Conservation (phyloP, 768 basidiomycete genomes). For the Lentinula lateritia region DNA sequence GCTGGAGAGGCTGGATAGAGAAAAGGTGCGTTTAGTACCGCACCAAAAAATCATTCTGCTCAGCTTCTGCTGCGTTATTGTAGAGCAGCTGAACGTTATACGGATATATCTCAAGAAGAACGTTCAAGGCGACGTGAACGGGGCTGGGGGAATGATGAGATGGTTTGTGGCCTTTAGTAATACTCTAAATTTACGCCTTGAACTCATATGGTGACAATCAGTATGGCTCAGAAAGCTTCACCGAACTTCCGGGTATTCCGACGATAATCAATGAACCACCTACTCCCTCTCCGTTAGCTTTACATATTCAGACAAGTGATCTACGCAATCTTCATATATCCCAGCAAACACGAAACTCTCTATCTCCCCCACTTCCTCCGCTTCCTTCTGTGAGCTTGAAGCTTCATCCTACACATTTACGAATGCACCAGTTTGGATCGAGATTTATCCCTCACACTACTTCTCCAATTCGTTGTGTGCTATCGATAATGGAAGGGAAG, state of each 20-base stretch:
- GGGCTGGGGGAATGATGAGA: constrained; percentile 62
- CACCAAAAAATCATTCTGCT: neutral
- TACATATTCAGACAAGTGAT: constrained; percentile 44
- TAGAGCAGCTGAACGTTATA: constrained; percentile 83
- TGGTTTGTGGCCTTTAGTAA: neutral
- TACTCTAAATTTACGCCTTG: neutral
- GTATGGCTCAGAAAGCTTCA: constrained; percentile 7
- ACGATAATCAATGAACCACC: constrained; percentile 16
- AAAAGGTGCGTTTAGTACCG: constrained; percentile 51
- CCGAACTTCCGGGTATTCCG: neutral
- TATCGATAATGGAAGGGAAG: constrained; percentile 61
- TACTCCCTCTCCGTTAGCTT: constrained; percentile 13
- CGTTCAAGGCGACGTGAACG: constrained; percentile 49
- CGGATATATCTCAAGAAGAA: constrained; percentile 57
- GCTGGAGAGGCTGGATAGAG: constrained; percentile 87
- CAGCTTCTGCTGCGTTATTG: neutral
- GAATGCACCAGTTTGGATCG: constrained; percentile 76
- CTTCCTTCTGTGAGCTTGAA: constrained; percentile 43
- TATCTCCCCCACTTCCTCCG: constrained; percentile 27
- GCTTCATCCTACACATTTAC: constrained; percentile 58
- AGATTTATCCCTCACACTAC: constrained; percentile 80
- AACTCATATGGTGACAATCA: neutral
- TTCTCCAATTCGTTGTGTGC: constrained; percentile 66
- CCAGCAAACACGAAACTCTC: constrained; percentile 18
- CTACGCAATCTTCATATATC: constrained; percentile 23